Base-by-base conservation (phyloP, 805 yeast species). In the Candida cerambycidarum region DNA sequence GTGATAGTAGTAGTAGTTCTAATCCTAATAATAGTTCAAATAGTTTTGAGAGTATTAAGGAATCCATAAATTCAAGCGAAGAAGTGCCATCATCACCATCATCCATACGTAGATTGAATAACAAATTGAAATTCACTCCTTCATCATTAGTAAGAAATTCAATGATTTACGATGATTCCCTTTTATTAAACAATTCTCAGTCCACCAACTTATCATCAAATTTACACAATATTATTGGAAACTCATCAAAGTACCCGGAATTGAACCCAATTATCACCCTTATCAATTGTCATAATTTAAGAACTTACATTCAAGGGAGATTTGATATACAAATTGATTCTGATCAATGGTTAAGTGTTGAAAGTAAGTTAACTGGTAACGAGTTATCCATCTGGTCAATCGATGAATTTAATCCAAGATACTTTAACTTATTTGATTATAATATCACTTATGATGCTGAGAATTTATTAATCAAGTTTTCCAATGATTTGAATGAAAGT, bases 221-320 rank as follows among this genome's bases (percentile, higher is more conserved):
- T 31, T 13, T 18, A 16, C 28, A 29, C 14, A 31, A 43, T 34
- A 25, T 29, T n/a, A 33, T 52, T 19, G 45, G 47, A 21, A 28
- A 16, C 37, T 16, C 27, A 4, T 32, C 38, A n/a, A 41, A 32
- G 15, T 45, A 47, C 24, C 78, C 78, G 12, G 92, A 86, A 56
- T 69, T 88, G 56, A 62, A 79, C 12, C 95, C 96, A 0, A 74
- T 85, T 9, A 76, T 87, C 29, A 82, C 87, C 15, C 69, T 88
- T 50, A 69, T 85, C 42, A 76, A 78, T 35, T 81, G 89, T 14
- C 95, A 88, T 56, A 79, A 79, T 47, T 72, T 79, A 17, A 71
- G 95, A 37, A 69, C 78, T 6, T 87, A 88, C 59, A 71, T 67
- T 34, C 77, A 72, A 40, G 85, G 86, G 15, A 53, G 61, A 64